Evolutionary conservation across 164 flowering plant species (phyloP).

Genomic region (Liquidambar formosana): DNA sequence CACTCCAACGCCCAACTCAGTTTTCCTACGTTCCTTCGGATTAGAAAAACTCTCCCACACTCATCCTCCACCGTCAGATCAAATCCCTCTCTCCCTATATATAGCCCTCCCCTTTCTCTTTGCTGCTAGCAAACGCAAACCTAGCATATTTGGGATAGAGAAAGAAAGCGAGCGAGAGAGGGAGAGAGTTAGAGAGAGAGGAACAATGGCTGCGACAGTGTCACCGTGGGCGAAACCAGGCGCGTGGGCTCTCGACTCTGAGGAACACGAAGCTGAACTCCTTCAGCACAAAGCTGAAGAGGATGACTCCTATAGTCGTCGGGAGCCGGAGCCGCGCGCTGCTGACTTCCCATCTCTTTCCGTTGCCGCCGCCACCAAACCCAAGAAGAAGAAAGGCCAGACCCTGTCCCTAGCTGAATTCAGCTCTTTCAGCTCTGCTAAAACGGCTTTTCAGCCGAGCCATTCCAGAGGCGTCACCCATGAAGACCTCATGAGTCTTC

Average conservation of each 20-base stretch:
- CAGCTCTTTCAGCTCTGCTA: constrained; percentile 30
- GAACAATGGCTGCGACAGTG: constrained; percentile 52
- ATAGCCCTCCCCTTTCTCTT: background rate
- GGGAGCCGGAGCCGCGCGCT: constrained; percentile 18
- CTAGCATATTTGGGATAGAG: constrained; percentile 6
- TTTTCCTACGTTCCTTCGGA: too few relatives aligned
- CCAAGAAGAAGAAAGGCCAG: constrained; percentile 82
- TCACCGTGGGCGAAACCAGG: constrained; percentile 83
- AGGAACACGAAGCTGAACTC: constrained; percentile 64
- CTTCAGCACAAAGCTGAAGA: constrained; percentile 6
- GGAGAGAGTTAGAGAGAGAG: constrained; percentile 7
- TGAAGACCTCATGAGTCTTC: constrained; percentile 59
- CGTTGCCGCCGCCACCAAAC: constrained; percentile 60
- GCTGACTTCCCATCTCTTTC: constrained; percentile 77
- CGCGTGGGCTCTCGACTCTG: constrained; percentile 80
- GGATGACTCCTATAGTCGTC: background rate
- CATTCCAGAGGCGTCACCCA: constrained; percentile 41
- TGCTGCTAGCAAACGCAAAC: constrained; percentile 29
- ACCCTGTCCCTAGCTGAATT: constrained; percentile 71
- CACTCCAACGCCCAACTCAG: too few relatives aligned
- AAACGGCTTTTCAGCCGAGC: background rate
- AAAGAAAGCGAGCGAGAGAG: constrained; percentile 8
- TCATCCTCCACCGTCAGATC: constrained; percentile 24
- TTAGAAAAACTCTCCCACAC: too few relatives aligned
- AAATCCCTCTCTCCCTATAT: background rate